Base-by-base conservation (phyloP, 805 yeast genomes). In the Candida saitoana region DNA sequence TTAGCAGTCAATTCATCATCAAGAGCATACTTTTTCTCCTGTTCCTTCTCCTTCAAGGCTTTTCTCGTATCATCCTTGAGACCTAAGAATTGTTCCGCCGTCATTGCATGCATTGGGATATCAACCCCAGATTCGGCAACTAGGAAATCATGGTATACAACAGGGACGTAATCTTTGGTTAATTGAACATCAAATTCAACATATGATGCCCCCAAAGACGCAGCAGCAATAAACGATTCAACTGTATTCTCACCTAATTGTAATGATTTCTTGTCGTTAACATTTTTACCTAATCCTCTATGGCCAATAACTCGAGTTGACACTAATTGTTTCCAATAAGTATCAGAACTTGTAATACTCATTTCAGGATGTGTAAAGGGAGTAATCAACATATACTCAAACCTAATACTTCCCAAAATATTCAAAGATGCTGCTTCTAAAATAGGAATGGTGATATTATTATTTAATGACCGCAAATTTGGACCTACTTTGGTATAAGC, bases 121-220 rank as follows among this genome's bases (percentile, higher is more conserved):
- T 91, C 98, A 39, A 87, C 88, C 14, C 98, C 98, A 4, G 96
- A 82, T 56, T 91, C 98, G 2, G 96, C 95, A 38, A 91, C 96
- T 34, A 87, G 60, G 57, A 91, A 91, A 59, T 91, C 98, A 61
- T 91, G 98, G 56, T 91, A 91, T 20, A 91, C 85, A 5, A 91
- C 98, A 2, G 98, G 97, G 8, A 87, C 81, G 49, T 73, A 72
- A 60, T 91, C 98, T 57, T 89, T 88, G 12, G 98, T 91, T 51
- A 91, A 69, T 59, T 91, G 98, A 36, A 91, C 98, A 63, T 91
- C 98, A 59, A 91, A 91, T 63, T 91, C 98, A 40, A 91, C 97
- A 56, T 91, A 91, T 2, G 95, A 84, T 1, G 98, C 98, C 32
- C 98, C 98, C 49, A 91, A 69, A 2, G 95, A 88, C 0, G 97